A percentile compares a stretch with the other conserved stretches of the same genome.
These are phyloP conservation scores for Darksidea phi DNA, from an alignment of 495 filamentous ascomycete species.

Conservation along the genomic window DNA sequence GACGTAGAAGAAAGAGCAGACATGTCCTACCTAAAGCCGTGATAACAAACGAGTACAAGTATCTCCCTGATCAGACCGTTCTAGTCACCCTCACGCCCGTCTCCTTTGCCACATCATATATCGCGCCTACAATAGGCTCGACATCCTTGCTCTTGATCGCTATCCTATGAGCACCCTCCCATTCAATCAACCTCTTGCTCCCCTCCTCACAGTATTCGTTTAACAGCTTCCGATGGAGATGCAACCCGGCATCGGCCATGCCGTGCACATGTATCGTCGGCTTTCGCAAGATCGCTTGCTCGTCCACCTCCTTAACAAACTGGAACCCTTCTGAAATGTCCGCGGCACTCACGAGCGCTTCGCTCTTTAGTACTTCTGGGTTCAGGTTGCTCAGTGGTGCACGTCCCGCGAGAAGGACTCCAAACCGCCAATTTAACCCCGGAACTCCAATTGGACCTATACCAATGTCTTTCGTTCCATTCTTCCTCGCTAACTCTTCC, in stretches of 20 bases:
- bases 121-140: constrained; percentile 48
- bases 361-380: constrained; percentile 31
- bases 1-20: too few species aligned
- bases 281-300: constrained; percentile 44
- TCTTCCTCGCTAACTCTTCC: constrained; percentile 30
- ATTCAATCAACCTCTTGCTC: constrained; percentile 54
- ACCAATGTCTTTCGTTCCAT: constrained; percentile 8
- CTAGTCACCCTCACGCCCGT: constrained; percentile 36
- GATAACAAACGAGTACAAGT: too few species aligned
- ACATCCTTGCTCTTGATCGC: constrained; percentile 58
- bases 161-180: constrained; percentile 61
- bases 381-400: constrained; percentile 53
- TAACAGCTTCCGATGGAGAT: constrained; percentile 52
- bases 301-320: constrained; percentile 37
- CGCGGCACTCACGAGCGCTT: constrained; percentile 37
- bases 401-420: constrained; percentile 56
- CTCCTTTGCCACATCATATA: constrained; percentile 47
- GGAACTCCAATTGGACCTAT: constrained; percentile 30
- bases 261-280: constrained; percentile 67
- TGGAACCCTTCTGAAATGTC: constrained; percentile 43
- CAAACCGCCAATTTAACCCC: constrained; percentile 42
- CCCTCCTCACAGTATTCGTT: constrained; percentile 51
- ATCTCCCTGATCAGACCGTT: constrained; percentile 11
- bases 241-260: constrained; percentile 53
- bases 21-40: too few species aligned